Conservation (phyloP, 352 stramenopile genomes). For the Phytophthora ramorum region DNA sequence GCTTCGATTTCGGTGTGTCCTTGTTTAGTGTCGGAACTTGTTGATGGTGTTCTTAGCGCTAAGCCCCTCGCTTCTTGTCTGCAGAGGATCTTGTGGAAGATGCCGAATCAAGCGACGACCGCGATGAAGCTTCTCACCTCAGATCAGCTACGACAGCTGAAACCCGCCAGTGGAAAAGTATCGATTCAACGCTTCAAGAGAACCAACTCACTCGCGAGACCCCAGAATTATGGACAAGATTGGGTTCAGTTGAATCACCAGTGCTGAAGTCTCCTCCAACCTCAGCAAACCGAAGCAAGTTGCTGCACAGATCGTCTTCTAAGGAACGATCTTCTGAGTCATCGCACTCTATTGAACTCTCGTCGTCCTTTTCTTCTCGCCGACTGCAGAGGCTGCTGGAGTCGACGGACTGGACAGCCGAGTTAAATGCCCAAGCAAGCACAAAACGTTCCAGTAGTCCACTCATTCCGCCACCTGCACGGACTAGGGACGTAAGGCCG, state of each 20-base stretch:
- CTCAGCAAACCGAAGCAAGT: constrained; percentile 5
- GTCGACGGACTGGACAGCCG: constrained; percentile 71
- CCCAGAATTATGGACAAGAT: constrained; percentile 3
- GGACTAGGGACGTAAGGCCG: not conserved
- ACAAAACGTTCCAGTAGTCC: not conserved
- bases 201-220: constrained; percentile 10
- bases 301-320: not conserved
- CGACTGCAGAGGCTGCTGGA: constrained; percentile 68
- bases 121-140: constrained; percentile 16
- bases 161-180: too few species aligned
- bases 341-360: constrained; percentile 12
- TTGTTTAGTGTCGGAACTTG: not conserved
- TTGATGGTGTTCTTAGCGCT: not conserved
- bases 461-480: not conserved
- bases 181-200: not conserved
- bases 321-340: not conserved
- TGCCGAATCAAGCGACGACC: constrained; percentile 18
- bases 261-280: constrained; percentile 10
- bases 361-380: constrained; percentile 46
- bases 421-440: constrained; percentile 26
- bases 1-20: constrained; percentile 65
- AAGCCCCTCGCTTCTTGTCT: not conserved
- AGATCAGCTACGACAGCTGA: not conserved
- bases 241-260: constrained; percentile 21
- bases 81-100: constrained; percentile 51